Conservation (phyloP, 148 eudicot species). For the Nyssa sinensis region DNA sequence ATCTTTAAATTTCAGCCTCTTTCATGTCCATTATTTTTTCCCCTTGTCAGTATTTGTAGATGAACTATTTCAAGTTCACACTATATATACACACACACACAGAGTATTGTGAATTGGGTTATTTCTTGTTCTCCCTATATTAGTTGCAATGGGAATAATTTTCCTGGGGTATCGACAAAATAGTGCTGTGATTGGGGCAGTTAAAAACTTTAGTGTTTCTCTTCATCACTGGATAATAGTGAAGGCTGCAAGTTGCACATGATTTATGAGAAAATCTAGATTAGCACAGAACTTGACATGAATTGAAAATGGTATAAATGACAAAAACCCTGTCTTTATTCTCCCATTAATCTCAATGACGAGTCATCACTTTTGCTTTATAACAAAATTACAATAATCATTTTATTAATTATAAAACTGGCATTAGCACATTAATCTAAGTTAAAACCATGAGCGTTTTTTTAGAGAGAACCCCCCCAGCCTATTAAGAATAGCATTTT, state of each 20-base stretch:
- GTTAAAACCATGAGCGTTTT: no score
- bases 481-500: no score
- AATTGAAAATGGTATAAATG: neutral
- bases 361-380: no score
- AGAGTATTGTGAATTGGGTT: neutral
- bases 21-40: neutral
- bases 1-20: neutral
- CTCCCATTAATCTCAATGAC: no score
- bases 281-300: constrained; percentile 8
- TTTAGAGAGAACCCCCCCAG: no score
- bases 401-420: no score
- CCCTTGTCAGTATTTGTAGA: neutral
- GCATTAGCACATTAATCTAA: no score
- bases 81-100: no score
- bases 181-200: neutral
- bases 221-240: neutral
- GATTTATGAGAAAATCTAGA: neutral
- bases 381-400: no score
- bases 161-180: neutral
- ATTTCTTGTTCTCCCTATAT: neutral
- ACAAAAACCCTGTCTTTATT: no score
- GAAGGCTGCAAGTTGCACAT: neutral
- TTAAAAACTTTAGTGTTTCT: neutral
- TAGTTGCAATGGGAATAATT: neutral
- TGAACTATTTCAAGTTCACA: neutral